Percentiles rank a stretch among this genome's conserved stretches.
Evolutionary conservation across 305 asterid species (phyloP).

Genomic region (Withania somnifera): DNA sequence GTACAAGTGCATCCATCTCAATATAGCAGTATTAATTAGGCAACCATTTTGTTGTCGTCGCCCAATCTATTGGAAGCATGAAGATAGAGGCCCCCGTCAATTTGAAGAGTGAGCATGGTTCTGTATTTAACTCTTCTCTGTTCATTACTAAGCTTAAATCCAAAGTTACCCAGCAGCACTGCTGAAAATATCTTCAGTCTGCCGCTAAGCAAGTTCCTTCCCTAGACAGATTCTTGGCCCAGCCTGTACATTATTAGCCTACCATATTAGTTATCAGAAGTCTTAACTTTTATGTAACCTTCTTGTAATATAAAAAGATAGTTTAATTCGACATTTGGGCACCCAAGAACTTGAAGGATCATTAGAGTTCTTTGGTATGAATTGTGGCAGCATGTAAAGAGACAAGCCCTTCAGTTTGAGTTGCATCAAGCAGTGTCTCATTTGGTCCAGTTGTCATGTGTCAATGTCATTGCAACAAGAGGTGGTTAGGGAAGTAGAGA

Average conservation of each 20-base stretch:
- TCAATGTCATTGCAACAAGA: no score
- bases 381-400: background rate
- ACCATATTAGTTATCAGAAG: background rate
- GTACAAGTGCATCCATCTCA: no score
- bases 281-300: no score
- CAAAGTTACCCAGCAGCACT: slow-evolving; percentile 40
- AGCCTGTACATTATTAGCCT: slow-evolving; percentile 27
- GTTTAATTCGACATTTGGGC: background rate
- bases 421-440: background rate
- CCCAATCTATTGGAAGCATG: slow-evolving; percentile 11
- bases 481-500: no score
- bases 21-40: background rate
- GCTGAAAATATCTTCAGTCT: slow-evolving; percentile 70
- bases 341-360: background rate
- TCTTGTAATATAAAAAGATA: background rate
- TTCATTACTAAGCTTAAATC: slow-evolving; percentile 42
- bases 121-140: slow-evolving; percentile 29
- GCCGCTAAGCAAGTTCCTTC: slow-evolving; percentile 69
- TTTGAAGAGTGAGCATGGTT: slow-evolving; percentile 50
- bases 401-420: background rate
- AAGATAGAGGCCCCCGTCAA: slow-evolving; percentile 58
- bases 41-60: background rate
- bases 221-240: slow-evolving; percentile 73
- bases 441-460: background rate
- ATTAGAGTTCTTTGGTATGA: background rate